Base-by-base conservation (phyloP, 2,329 filamentous ascomycete species). In the Hymenoscyphus occultus region DNA sequence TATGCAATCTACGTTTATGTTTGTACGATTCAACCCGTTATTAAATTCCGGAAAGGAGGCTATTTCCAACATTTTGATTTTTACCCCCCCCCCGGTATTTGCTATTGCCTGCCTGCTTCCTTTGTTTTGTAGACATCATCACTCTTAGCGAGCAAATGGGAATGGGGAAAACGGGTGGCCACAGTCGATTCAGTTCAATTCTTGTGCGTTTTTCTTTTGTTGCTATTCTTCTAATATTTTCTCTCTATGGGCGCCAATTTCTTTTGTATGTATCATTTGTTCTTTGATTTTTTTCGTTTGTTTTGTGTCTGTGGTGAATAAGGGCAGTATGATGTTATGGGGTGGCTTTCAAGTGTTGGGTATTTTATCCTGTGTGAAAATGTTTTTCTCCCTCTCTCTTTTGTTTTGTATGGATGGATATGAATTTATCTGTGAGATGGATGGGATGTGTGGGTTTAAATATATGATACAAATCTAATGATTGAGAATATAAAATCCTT, bases 141-240 rank as follows among this genome's bases (percentile, higher is more conserved):
- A 48, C 31, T 39, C 32, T 57, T 57, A 57, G 56, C 56, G 56
- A 57, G 56, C 56, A 57, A 57, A 57, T 13, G 48, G 48, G 56
- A 13, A 28, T 57, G 32, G 31, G 31, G 56, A 35, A 57, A 35
- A 57, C n/a, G 56, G 54, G 28, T 57, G 56, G 32, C 48, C 19
- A 57, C 3, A 19, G 56, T 57, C 56, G 19, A 28, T 57, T 57
- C 16, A 32, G 56, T 57, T 57, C 16, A 32, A 5, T 10, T 35
- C 32, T 32, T 16, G 22, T 10, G 28, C 35, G 35, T n/a, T 39
- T n/a, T 28, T 9, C n/a, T n/a, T 51, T 51, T 51, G 9, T 35
- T 28, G 48, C 19, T 19, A 51, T n/a, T 22, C 10, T 13, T 28
- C 13, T 51, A 22, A 10, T 28, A 28, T 28, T 51, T 51, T n/a